Conservation (phyloP, 495 filamentous ascomycete genomes). For the Penicillium silybi region DNA sequence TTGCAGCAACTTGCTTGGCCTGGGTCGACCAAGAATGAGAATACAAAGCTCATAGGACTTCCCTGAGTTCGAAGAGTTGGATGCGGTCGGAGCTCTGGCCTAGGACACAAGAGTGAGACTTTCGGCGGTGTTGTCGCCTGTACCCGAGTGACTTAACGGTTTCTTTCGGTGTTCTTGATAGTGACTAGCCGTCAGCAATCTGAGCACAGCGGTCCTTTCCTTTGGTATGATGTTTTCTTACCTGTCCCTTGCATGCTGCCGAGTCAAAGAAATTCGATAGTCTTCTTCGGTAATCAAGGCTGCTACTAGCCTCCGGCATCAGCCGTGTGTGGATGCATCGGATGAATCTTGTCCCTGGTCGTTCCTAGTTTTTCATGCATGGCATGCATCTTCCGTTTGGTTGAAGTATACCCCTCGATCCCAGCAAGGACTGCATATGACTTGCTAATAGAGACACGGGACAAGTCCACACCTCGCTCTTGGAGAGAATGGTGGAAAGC, state of each 20-base stretch:
- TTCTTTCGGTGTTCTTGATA: too few relatives aligned
- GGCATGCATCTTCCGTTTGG: conserved; percentile 55
- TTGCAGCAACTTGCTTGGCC: too few relatives aligned
- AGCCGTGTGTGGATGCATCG: neutral
- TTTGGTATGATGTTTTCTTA: neutral
- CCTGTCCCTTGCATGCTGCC: neutral
- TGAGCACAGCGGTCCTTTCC: neutral
- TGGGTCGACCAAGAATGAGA: too few relatives aligned
- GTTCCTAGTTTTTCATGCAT: conserved; percentile 32
- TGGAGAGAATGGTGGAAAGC: conserved; percentile 71
- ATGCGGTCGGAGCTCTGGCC: too few relatives aligned
- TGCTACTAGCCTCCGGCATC: neutral
- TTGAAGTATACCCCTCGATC: conserved; percentile 69
- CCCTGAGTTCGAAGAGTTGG: too few relatives aligned
- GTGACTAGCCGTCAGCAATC: neutral
- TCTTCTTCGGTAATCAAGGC: neutral
- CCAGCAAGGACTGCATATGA: conserved; percentile 80
- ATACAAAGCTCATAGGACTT: too few relatives aligned
- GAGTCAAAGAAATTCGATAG: neutral
- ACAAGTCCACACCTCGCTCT: conserved; percentile 74
- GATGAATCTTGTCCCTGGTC: conserved; percentile 17
- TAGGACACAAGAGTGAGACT: too few relatives aligned
- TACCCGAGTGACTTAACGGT: too few relatives aligned
- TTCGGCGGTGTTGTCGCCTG: too few relatives aligned
- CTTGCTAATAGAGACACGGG: conserved; percentile 68